Evolutionary conservation across 2,329 filamentous ascomycete species (phyloP), one percentile per base, ranked within the genome.

Genomic region (Colletotrichum shisoi): DNA sequence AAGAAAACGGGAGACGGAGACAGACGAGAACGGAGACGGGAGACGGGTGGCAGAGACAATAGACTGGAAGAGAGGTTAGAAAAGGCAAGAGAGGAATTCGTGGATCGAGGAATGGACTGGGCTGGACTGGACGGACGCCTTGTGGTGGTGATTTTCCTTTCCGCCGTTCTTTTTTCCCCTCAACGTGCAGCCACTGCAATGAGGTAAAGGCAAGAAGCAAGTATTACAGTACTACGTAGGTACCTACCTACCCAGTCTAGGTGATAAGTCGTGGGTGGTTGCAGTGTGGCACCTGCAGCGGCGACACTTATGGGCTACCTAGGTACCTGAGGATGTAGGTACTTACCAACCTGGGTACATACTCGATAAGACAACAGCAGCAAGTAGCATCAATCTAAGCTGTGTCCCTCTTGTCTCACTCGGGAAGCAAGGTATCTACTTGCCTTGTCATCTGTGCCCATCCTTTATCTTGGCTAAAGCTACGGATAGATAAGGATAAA

Each of bases 121-220:
- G 62, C 62, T 68, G 61, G 46, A 51, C 61, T 52, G 54, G 37
- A 68, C 42, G 42, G 63, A 62, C 49, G 51, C 62, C 44, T 51
- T 68, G 51, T 39, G 54, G 44, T 65, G 62, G 44, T 65, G 62
- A 60, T 64, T 60, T 67, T 67, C 42, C 54, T 62, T 60, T 56
- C 54, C 57, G 49, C 54, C 59, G 62, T 60, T 68, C 49, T 56
- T 60, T 62, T 67, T 56, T 27, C 63, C 63, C 51, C 52, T 67
- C 60, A 63, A 54, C 59, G n/a, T 62, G 49, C 63, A 56, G 51
- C 49, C 24, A n/a, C 45, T n/a, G 42, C 37, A 42, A 57, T 27
- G 21, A 46, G 53, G 31, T 39, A 54, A 54, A 54, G 39, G 49
- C 39, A 27, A 45, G 52, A 58, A 45, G 45, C 12, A 44, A 13